Percentiles rank a stretch among this genome's conserved stretches.
Conservation (phyloP, 768 basidiomycete species). For the Inosperma sp. region DNA sequence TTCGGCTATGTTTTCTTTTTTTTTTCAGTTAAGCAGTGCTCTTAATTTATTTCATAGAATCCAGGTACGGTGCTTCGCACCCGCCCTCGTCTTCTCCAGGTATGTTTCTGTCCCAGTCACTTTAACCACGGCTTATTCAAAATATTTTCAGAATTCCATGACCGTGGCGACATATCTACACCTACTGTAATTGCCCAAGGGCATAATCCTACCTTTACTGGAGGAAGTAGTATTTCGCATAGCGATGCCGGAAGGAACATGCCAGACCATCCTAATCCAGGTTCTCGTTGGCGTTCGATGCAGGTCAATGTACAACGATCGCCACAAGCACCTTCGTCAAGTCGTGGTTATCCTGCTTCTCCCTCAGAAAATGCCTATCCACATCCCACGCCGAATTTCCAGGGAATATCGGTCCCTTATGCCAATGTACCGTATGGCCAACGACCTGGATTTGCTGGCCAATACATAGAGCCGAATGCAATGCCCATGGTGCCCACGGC, state of each 20-base stretch:
- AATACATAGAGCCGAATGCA: slow-evolving; percentile 40
- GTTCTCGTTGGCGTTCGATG: slow-evolving; percentile 24
- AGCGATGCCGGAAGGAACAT: slow-evolving; percentile 27
- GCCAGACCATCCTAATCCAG: slow-evolving; percentile 22
- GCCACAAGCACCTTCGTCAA: slow-evolving; percentile 14
- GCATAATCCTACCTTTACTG: slow-evolving; percentile 6
- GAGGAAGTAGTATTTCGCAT: slow-evolving; percentile 18
- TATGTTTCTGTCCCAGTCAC: slow-evolving; percentile 22
- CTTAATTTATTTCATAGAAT: slow-evolving; percentile 28
- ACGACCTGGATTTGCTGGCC: slow-evolving; percentile 35
- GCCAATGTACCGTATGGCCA: slow-evolving; percentile 30
- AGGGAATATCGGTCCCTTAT: slow-evolving; percentile 25
- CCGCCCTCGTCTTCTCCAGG: slow-evolving; percentile 18
- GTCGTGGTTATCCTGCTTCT: slow-evolving; percentile 8
- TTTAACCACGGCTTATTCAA: slow-evolving; percentile 19
- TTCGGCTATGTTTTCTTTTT: slow-evolving; percentile 8
- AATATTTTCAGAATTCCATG: slow-evolving; percentile 26
- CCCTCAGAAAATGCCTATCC: slow-evolving; percentile 21
- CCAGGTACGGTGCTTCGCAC: slow-evolving; percentile 7
- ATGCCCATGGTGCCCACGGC: slow-evolving; percentile 35
- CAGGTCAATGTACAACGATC: slow-evolving; percentile 15
- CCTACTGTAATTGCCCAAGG: slow-evolving; percentile 16
- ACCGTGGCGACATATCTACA: slow-evolving; percentile 15
- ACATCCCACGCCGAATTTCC: slow-evolving; percentile 18
- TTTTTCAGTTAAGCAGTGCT: slow-evolving; percentile 16